These are phyloP conservation scores for Ceratocystis harringtonii DNA, from an alignment of 2,329 filamentous ascomycete species.

Conservation along the genomic window DNA sequence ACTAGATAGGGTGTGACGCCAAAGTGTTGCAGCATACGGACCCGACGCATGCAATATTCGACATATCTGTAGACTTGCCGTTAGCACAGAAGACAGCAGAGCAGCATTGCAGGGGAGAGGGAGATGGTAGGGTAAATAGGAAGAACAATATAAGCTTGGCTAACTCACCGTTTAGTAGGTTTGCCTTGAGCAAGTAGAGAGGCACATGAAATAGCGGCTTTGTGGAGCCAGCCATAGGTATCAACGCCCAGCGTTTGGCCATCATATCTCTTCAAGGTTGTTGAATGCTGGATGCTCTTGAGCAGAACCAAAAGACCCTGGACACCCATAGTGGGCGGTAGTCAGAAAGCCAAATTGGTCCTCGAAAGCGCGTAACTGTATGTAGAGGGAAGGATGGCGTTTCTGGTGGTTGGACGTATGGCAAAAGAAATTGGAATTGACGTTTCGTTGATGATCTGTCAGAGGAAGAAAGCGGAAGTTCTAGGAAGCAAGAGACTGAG, in stretches of 20 bases:
- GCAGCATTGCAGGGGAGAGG: background rate
- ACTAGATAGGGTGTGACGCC: slow-evolving; percentile 89
- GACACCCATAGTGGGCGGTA: slow-evolving; percentile 18
- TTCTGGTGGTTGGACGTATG: background rate
- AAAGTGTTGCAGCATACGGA: slow-evolving; percentile 87
- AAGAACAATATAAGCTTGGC: background rate
- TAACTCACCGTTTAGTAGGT: slow-evolving; percentile 64
- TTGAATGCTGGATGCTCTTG: slow-evolving; percentile 89
- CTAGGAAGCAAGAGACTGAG: background rate
- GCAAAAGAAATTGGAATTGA: background rate
- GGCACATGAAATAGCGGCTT: slow-evolving; percentile 78
- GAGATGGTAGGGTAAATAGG: too few species aligned
- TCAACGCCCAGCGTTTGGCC: slow-evolving; percentile 90
- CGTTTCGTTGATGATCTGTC: background rate
- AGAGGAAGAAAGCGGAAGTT: background rate
- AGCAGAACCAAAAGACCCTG: slow-evolving; percentile 59
- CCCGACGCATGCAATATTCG: slow-evolving; percentile 76
- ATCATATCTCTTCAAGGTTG: slow-evolving; percentile 68
- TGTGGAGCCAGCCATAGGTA: slow-evolving; percentile 95
- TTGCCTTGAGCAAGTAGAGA: slow-evolving; percentile 79
- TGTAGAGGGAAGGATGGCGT: background rate
- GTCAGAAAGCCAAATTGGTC: background rate
- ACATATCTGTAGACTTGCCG: slow-evolving; percentile 48
- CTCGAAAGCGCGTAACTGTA: background rate
- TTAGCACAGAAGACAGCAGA: slow-evolving; percentile 12